A percentile compares a stretch with the other conserved stretches of the same genome.
These are phyloP conservation scores for Sutorius eximius DNA, from an alignment of 1,284 basidiomycete species.

Conservation along the genomic window DNA sequence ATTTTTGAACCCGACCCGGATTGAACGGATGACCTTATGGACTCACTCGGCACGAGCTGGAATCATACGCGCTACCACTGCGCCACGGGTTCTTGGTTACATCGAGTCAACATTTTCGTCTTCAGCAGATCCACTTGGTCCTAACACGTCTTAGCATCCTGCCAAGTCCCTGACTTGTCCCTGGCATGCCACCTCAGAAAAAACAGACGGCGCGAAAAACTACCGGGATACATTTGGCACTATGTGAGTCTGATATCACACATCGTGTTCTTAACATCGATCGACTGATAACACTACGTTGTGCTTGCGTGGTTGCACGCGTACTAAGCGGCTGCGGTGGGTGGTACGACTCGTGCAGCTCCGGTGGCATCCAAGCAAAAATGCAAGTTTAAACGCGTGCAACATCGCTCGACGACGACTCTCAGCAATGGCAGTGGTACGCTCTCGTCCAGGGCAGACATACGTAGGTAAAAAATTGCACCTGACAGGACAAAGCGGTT, in stretches of 20 bases:
- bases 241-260: conserved; percentile 10
- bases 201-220: conserved; percentile 29
- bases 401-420: not conserved
- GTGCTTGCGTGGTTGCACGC: not conserved
- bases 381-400: conserved; percentile 4
- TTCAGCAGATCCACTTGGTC: no score
- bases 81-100: conserved; percentile 27
- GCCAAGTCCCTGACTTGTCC: not conserved
- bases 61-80: conserved; percentile 39
- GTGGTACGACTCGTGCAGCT: not conserved
- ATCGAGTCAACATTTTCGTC: fast-evolving
- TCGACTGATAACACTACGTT: not conserved
- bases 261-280: not conserved
- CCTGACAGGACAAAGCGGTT: not conserved
- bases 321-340: not conserved
- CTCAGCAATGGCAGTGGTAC: not conserved
- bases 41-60: conserved; percentile 24
- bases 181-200: conserved; percentile 8
- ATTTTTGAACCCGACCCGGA: conserved; percentile 51
- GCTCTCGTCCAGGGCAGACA: not conserved
- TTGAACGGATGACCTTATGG: conserved; percentile 62
- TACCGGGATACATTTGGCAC: conserved; percentile 13
- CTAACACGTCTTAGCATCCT: no score
- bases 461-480: no score
- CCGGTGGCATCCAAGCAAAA: not conserved